phyloP scores from a whole-genome alignment of 371 early-diverging fungal genomes.

The Zychaea mexicana region DNA sequence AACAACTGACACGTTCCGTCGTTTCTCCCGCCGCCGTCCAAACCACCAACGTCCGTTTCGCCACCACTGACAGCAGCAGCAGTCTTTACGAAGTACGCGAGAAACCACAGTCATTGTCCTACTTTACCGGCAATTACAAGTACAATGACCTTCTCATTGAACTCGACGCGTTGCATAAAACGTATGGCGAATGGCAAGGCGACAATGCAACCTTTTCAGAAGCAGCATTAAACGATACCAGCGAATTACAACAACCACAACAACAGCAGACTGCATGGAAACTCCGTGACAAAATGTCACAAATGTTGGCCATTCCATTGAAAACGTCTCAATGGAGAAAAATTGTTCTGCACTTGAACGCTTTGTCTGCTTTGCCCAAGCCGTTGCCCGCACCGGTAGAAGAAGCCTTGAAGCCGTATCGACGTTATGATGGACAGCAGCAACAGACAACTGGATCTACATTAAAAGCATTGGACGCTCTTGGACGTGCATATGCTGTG shows the following conservation, averaged over 20 bases:
- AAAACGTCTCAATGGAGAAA: slow-evolving; percentile 70
- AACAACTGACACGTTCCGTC: neutral
- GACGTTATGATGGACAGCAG: slow-evolving; percentile 30
- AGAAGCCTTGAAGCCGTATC: slow-evolving; percentile 44
- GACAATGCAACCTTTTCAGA: no score
- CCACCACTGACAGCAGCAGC: slow-evolving; percentile 15
- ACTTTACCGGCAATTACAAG: slow-evolving; percentile 88
- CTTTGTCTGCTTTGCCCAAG: slow-evolving; percentile 55
- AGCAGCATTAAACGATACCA: no score
- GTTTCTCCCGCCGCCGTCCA: neutral
- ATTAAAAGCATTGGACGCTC: slow-evolving; percentile 62
- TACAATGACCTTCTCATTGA: slow-evolving; percentile 78
- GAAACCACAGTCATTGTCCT: slow-evolving; percentile 75
- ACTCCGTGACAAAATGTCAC: slow-evolving; percentile 56
- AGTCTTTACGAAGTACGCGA: slow-evolving; percentile 41
- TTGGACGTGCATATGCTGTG: slow-evolving; percentile 79
- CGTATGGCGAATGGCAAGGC: slow-evolving; percentile 35
- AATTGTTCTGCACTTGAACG: slow-evolving; percentile 56
- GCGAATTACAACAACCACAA: slow-evolving; percentile 15
- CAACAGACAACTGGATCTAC: slow-evolving; percentile 13
- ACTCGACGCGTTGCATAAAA: slow-evolving; percentile 66
- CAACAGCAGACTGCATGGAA: slow-evolving; percentile 52
- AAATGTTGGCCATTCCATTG: slow-evolving; percentile 56
- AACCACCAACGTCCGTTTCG: slow-evolving; percentile 4
- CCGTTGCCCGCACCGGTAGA: slow-evolving; percentile 52